Evolutionary conservation across 768 basidiomycete genomes (phyloP).

Genomic region (Candolleomyces aberdarensis): DNA sequence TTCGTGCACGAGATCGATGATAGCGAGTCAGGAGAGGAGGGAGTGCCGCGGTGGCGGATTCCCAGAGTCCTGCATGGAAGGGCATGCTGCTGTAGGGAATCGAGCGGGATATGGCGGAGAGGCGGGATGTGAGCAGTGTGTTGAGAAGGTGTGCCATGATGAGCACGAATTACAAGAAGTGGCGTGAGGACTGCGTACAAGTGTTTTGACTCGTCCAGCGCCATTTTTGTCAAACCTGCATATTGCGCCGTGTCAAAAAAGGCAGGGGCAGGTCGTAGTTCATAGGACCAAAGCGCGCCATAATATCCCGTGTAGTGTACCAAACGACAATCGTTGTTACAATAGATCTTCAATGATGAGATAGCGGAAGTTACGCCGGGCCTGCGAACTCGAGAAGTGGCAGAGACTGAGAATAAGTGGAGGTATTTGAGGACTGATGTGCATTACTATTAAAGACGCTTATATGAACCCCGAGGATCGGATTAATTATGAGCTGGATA

Average conservation of each 20-base stretch:
- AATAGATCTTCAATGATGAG: too few relatives aligned
- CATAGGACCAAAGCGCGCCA: constrained; percentile 67
- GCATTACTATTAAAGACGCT: too few relatives aligned
- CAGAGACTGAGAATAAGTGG: too few relatives aligned
- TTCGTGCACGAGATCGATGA: constrained; percentile 85
- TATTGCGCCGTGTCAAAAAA: too few relatives aligned
- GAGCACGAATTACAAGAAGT: not conserved
- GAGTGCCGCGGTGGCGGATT: constrained; percentile 72
- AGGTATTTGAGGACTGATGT: too few relatives aligned
- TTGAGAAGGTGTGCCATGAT: constrained; percentile 18
- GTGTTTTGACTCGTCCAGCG: constrained; percentile 81
- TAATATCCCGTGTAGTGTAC: constrained; percentile 69
- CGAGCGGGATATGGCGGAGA: constrained; percentile 56
- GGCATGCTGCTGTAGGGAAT: constrained; percentile 72
- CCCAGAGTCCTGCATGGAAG: constrained; percentile 82
- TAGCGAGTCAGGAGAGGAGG: constrained; percentile 68
- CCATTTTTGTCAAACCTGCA: constrained; percentile 82
- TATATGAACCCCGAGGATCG: too few relatives aligned
- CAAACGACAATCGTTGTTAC: too few relatives aligned
- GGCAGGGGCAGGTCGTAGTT: constrained; percentile 62
- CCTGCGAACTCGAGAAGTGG: too few relatives aligned
- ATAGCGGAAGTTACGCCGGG: too few relatives aligned
- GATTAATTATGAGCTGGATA: too few relatives aligned
- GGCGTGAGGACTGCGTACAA: constrained; percentile 37
- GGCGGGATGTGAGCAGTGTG: constrained; percentile 57